Conservation (phyloP, 179 eudicot species). For the Patellifolia procumbens region DNA sequence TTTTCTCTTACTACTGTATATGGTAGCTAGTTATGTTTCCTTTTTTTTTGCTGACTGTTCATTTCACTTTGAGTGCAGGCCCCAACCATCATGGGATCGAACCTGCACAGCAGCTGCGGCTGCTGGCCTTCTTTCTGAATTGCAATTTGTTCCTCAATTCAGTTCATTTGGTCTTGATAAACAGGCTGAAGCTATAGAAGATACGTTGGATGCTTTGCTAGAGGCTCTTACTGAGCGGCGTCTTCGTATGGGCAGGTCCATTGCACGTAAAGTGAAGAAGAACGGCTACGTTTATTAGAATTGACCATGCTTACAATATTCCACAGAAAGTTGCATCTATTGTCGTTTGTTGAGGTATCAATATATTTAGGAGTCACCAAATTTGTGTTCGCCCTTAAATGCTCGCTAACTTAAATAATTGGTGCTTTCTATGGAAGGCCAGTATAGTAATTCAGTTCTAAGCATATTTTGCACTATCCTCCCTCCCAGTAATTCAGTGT, state of each 20-base stretch:
- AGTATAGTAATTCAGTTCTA: not conserved
- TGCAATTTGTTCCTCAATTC: slow-evolving; percentile 61
- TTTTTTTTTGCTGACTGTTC: not conserved
- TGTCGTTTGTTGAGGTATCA: slow-evolving; percentile 22
- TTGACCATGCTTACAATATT: not conserved
- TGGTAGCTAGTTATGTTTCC: not conserved
- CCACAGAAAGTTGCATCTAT: not conserved
- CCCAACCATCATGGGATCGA: slow-evolving; percentile 96
- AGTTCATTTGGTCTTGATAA: slow-evolving; percentile 58
- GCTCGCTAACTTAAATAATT: not conserved
- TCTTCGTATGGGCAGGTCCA: slow-evolving; percentile 88
- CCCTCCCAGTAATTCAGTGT: not conserved
- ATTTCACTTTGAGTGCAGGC: slow-evolving; percentile 44
- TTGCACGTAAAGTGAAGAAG: slow-evolving; percentile 51
- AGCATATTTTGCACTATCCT: too few species aligned
- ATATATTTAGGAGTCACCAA: not conserved
- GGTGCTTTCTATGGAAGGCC: not conserved
- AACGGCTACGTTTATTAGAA: slow-evolving; percentile 22
- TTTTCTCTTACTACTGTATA: not conserved
- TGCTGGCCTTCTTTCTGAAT: slow-evolving; percentile 72
- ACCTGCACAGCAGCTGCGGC: slow-evolving; percentile 99
- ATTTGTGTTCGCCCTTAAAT: not conserved
- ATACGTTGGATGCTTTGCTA: slow-evolving; percentile 57
- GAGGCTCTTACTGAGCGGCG: slow-evolving; percentile 74
- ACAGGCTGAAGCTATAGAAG: slow-evolving; percentile 71